Percentiles rank a stretch among this genome's conserved stretches.
phyloP scores from a whole-genome alignment of 2,329 filamentous ascomycete species.

The Aspergillus tubingensis region DNA sequence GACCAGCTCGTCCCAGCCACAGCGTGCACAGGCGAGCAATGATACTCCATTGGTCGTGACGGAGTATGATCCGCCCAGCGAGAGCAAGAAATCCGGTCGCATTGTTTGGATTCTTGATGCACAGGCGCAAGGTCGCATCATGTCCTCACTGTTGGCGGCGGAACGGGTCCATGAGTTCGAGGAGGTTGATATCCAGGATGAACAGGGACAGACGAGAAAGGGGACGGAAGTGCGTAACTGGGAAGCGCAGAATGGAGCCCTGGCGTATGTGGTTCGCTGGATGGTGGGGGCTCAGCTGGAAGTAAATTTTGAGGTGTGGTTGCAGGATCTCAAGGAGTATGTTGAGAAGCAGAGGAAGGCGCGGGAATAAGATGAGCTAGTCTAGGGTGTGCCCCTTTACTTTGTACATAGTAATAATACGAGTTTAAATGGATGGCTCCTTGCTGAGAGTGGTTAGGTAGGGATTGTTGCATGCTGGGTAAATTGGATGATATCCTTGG shows the following conservation, averaged over 20 bases:
- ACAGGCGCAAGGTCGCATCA: conserved; percentile 31
- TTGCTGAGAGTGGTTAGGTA: background rate
- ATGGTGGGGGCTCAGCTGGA: conserved; percentile 43
- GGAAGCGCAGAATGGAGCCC: conserved; percentile 48
- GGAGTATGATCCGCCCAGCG: conserved; percentile 29
- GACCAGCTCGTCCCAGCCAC: conserved; percentile 23
- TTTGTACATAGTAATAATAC: background rate
- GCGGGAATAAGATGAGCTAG: background rate
- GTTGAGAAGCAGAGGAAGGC: conserved; percentile 29
- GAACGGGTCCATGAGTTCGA: conserved; percentile 53
- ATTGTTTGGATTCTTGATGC: conserved; percentile 34
- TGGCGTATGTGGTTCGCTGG: conserved; percentile 46
- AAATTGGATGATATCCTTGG: background rate
- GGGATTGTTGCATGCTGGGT: background rate
- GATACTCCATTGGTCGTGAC: conserved; percentile 35
- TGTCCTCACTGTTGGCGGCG: conserved; percentile 41
- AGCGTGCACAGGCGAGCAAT: conserved; percentile 26
- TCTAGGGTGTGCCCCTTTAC: background rate
- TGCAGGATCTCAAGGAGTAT: conserved; percentile 43
- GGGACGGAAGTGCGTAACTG: conserved; percentile 45
- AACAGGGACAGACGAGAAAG: conserved; percentile 14
- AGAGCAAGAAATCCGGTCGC: conserved; percentile 18
- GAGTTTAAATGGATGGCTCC: background rate
- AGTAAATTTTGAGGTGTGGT: conserved; percentile 45
- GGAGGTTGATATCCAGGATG: conserved; percentile 32